A percentile compares a stretch with the other conserved stretches of the same genome.
Evolutionary conservation across 441 rosid species (phyloP).

Genomic region (Syzygium syzygioides): DNA sequence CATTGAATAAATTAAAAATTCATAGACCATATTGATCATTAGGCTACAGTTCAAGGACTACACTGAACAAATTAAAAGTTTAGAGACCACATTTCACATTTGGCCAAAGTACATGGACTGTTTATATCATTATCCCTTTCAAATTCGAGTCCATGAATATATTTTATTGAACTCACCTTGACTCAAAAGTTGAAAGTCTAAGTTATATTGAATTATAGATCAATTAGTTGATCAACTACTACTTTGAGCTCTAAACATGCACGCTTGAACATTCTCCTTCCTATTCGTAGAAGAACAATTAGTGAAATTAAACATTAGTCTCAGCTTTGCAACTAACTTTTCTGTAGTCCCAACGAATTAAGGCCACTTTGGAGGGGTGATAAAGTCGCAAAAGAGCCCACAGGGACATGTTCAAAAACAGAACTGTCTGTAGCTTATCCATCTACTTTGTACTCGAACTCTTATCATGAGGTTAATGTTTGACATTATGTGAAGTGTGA

Average conservation of each 20-base stretch:
- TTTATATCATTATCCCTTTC: not conserved
- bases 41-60: no score
- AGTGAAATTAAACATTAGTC: not conserved
- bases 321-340: not conserved
- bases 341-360: not conserved
- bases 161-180: not conserved
- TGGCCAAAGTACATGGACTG: no score
- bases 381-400: not conserved
- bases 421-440: not conserved
- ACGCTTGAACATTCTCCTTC: not conserved
- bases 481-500: no score
- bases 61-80: no score
- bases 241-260: not conserved
- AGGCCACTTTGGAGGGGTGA: not conserved
- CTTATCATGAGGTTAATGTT: not conserved
- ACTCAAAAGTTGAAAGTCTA: not conserved
- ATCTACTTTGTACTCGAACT: not conserved
- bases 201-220: not conserved
- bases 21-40: no score
- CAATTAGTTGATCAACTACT: not conserved
- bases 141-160: not conserved
- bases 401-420: not conserved
- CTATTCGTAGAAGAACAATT: not conserved
- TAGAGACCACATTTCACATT: no score
- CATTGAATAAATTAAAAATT: no score